These are phyloP conservation scores for Chaetoceros muelleri DNA, from an alignment of 108 stramenopile species.

Conservation along the genomic window DNA sequence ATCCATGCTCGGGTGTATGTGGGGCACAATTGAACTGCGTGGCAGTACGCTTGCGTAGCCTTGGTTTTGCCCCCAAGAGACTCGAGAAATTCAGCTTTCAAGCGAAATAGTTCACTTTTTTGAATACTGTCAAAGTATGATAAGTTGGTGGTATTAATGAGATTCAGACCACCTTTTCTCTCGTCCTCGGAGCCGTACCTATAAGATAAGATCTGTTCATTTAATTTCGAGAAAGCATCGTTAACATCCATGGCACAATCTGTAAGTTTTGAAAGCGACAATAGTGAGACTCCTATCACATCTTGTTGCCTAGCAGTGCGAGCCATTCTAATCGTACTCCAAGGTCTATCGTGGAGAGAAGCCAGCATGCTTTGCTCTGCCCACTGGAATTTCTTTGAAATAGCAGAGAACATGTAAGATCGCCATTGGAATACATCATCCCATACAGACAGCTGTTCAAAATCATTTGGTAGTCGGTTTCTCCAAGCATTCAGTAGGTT, in stretches of 20 bases:
- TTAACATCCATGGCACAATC: slow-evolving; percentile 74
- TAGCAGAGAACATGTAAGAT: slow-evolving; percentile 64
- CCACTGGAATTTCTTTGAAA: slow-evolving; percentile 74
- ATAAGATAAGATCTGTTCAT: slow-evolving; percentile 87
- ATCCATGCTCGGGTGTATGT: slow-evolving; percentile 82
- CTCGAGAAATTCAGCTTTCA: slow-evolving; percentile 77
- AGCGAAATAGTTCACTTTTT: slow-evolving; percentile 84
- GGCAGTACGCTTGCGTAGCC: slow-evolving; percentile 85
- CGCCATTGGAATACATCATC: slow-evolving; percentile 89
- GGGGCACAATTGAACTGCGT: slow-evolving; percentile 85
- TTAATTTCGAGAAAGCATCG: slow-evolving; percentile 84
- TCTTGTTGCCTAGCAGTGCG: slow-evolving; percentile 85
- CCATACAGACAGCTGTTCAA: slow-evolving; percentile 78
- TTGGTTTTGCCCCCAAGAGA: slow-evolving; percentile 63
- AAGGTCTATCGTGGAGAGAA: slow-evolving; percentile 88
- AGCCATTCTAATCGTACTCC: slow-evolving; percentile 79
- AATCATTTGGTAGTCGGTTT: slow-evolving; percentile 84
- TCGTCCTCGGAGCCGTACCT: slow-evolving; percentile 47
- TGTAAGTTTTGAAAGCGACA: slow-evolving; percentile 41
- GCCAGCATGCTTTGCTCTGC: slow-evolving; percentile 70
- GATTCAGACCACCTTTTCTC: slow-evolving; percentile 76
- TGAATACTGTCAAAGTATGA: slow-evolving; percentile 82
- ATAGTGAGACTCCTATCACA: slow-evolving; percentile 48
- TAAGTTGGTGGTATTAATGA: slow-evolving; percentile 91
- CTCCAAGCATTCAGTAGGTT: slow-evolving; percentile 84